Base-by-base conservation (phyloP, 371 early-diverging fungal genomes). In the Rhizopus arrhizus region DNA sequence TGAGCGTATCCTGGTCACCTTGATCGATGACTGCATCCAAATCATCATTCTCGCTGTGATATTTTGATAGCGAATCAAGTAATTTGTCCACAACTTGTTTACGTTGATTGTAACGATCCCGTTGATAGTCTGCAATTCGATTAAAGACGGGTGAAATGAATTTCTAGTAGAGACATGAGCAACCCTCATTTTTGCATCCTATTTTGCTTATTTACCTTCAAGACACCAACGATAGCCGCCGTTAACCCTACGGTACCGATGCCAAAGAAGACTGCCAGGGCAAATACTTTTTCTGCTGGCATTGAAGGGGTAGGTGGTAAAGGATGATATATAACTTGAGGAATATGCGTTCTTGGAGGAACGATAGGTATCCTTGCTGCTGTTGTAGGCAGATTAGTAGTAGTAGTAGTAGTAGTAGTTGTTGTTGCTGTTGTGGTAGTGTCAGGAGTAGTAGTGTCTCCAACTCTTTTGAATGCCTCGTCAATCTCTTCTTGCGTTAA, bases 401-500 rank as follows among this genome's bases (percentile, higher is more conserved):
- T 22, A 6, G 32, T 28, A 33, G 5, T 22, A 10, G 29, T 47
- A 31, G 33, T 35, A 34, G 16, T 28, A 51, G 45, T 16, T 12
- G 38, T 33, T 3, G 47, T 41, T 5, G 53, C 46, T 3, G 56
- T 41, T 8, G 53, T 57, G 8, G 56, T n/a, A 15, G 50, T 22
- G 22, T 22, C 8, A 10, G 15, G 5, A 10, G 43, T 3, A 42
- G 46, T 15, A 16, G 56, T 41, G 12, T 68, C 59, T 10, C 73
- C 70, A 7, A 61, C 65, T 48, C 80, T 69, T 52, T 74, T 66
- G 36, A 80, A 72, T 4, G 88, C 84, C 46, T 81, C 74, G 45
- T 85, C 82, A 45, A 88, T 88, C 64, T 88, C 88, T 41, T 67
- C 69, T 49, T 73, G 58, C 13, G 73, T 82, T 51, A 88, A 61